Percentiles rank a stretch among this genome's conserved stretches.
These are phyloP conservation scores for Teunomyces kruisii DNA, from an alignment of 805 yeast species.

Conservation along the genomic window DNA sequence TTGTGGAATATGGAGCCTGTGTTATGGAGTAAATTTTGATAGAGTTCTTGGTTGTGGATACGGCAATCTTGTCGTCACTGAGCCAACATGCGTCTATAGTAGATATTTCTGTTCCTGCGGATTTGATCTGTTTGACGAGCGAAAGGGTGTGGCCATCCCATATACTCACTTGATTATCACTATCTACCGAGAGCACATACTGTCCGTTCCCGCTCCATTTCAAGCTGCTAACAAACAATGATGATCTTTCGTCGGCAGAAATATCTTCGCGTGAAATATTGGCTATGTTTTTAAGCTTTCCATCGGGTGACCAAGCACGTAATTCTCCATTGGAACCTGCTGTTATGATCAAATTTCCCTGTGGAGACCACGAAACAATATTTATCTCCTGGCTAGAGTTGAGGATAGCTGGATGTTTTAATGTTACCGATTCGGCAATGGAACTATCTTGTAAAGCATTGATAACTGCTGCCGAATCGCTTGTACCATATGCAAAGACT, in stretches of 20 bases:
- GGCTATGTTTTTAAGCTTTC: conserved; percentile 54
- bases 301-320: conserved; percentile 75
- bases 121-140: conserved; percentile 25
- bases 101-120: conserved; percentile 6
- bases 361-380: conserved; percentile 61
- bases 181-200: conserved; percentile 60
- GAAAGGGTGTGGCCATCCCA: conserved; percentile 61
- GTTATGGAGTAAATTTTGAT: conserved; percentile 53
- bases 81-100: conserved; percentile 70
- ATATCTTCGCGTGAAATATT: conserved; percentile 15
- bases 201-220: conserved; percentile 62
- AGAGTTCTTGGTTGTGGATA: conserved; percentile 59
- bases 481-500: conserved; percentile 56
- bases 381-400: conserved; percentile 26
- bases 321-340: conserved; percentile 71
- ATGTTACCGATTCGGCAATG: conserved; percentile 28
- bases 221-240: conserved; percentile 41
- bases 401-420: conserved; percentile 28
- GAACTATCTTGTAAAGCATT: conserved; percentile 30
- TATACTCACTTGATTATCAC: conserved; percentile 38
- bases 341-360: conserved; percentile 61
- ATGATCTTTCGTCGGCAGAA: not conserved
- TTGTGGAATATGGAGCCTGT: conserved; percentile 10
- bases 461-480: conserved; percentile 48
- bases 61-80: conserved; percentile 62